Evolutionary conservation across 257 asterid genomes (phyloP), one percentile per base, ranked within the genome.

Genomic region (Gentiana dahurica): DNA sequence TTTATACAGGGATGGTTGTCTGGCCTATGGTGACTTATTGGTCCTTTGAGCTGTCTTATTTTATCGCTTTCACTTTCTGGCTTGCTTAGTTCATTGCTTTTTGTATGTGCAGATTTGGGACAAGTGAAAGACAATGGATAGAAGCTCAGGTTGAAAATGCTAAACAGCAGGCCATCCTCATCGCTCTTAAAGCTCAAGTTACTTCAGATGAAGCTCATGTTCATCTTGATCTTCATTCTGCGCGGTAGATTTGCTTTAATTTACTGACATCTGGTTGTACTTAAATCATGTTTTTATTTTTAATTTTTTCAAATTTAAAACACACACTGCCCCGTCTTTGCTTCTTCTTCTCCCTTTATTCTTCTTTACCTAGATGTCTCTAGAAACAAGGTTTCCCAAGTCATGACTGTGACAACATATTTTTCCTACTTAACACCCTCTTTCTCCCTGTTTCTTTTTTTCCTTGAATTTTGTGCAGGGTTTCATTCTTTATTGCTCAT

Each of bases 121-220:
- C 87, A 53, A 92, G 98, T 54, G 95, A 92, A 82, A 81, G 90
- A 71, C 97, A 92, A 65, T 92, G 98, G 98, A 91, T 92, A 64
- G 97, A 88, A 80, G 95, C 97, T 73, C 97, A 92, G 75, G 98
- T 92, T 65, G 98, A 88, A 78, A 85, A 92, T 78, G 86, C 98
- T 63, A 92, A 87, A 78, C 97, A 92, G 71, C 97, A 87, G 63
- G 93, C 97, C 55, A 77, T 83, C 67, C 90, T 91, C 69, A 71
- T 76, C 79, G 70, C 98, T 8, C 90, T 91, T 61, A 91, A 87
- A 78, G 73, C 89, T 70, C 98, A 91, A 83, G 94, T 91, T 70
- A 81, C 94, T 68, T 83, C 97, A 62, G 97, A 87, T 71, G 98
- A 91, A 76, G 97, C 98, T 79, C 98, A 91, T 72, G 83, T 87